Evolutionary conservation across 306 rosid genomes (phyloP).

Genomic region (Vigna mungo): DNA sequence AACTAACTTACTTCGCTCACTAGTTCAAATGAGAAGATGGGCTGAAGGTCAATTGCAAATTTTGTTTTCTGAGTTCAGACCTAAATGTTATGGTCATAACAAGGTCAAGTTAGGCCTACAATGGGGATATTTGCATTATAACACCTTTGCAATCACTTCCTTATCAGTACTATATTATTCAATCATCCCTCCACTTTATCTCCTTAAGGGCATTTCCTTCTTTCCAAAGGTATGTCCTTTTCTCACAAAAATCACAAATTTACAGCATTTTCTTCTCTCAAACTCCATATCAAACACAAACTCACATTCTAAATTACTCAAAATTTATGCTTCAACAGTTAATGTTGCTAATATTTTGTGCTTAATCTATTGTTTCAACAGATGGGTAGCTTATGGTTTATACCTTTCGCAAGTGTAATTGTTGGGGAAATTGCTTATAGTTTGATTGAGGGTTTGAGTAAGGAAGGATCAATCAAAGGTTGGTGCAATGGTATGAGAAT

Average conservation of each 20-base stretch:
- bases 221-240: conserved; percentile 24
- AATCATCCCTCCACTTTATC: conserved; percentile 39
- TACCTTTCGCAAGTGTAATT: conserved; percentile 67
- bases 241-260: no score
- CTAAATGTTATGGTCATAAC: conserved; percentile 54
- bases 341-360: neutral
- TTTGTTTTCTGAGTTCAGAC: conserved; percentile 56
- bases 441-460: conserved; percentile 56
- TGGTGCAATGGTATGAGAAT: conserved; percentile 80
- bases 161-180: conserved; percentile 41
- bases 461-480: conserved; percentile 61
- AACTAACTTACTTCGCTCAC: conserved; percentile 51
- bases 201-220: conserved; percentile 42
- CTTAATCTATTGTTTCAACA: conserved; percentile 22
- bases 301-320: no score
- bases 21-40: conserved; percentile 79
- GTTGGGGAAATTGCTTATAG: conserved; percentile 45
- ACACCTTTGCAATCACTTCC: conserved; percentile 57
- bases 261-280: no score
- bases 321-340: no score
- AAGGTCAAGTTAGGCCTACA: conserved; percentile 60
- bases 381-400: conserved; percentile 71
- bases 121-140: conserved; percentile 53
- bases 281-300: no score
- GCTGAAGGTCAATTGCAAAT: conserved; percentile 56